These are phyloP conservation scores for Pigoraptor vietnamica DNA, from an alignment of 78 protist genomes.

Conservation along the genomic window DNA sequence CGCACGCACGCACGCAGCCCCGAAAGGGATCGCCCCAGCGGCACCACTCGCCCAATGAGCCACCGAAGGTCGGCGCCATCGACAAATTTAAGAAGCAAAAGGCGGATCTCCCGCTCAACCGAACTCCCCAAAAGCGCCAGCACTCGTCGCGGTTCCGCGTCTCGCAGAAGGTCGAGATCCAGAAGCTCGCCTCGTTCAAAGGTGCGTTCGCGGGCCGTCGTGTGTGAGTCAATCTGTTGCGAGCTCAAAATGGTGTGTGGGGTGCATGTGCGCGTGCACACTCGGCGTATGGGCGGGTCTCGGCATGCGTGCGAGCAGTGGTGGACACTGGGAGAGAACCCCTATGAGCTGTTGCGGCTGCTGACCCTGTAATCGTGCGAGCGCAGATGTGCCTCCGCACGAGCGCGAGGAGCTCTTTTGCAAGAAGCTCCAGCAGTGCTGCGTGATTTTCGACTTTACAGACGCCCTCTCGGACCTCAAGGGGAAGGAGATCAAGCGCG, in stretches of 20 bases:
- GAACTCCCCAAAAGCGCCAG: neutral
- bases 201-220: neutral
- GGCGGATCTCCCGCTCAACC: neutral
- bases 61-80: neutral
- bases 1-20: neutral
- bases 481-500: constrained; percentile 68
- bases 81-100: neutral
- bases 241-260: neutral
- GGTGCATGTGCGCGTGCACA: neutral
- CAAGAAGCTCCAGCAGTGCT: constrained; percentile 69
- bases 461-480: constrained; percentile 41
- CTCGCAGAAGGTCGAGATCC: neutral
- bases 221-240: neutral
- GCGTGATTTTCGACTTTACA: constrained; percentile 66
- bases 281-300: too few relatives aligned
- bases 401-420: constrained; percentile 70
- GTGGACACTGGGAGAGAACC: too few relatives aligned
- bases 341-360: too few relatives aligned
- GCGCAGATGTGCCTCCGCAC: constrained; percentile 52
- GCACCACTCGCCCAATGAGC: neutral
- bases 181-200: constrained; percentile 19
- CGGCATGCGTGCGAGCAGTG: too few relatives aligned
- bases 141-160: constrained; percentile 15
- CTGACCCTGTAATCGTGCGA: too few relatives aligned
- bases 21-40: neutral